phyloP scores from a whole-genome alignment of 2,329 filamentous ascomycete species.

The Eutypa lata region DNA sequence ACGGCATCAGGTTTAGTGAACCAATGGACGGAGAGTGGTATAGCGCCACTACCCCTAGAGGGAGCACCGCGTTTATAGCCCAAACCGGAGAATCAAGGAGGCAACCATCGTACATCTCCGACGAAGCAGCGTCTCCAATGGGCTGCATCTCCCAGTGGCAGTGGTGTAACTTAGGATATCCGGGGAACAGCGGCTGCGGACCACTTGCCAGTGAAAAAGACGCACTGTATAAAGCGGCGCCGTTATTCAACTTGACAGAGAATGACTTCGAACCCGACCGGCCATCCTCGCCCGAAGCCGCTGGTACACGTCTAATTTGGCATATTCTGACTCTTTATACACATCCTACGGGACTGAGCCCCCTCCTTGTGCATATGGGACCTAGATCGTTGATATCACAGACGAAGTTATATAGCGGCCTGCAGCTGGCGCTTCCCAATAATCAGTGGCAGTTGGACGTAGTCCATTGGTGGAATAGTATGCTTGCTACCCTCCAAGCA shows the following conservation, averaged over 20 bases:
- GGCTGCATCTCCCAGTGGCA: slow-evolving; percentile 11
- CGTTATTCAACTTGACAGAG: slow-evolving; percentile 10
- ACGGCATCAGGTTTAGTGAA: slow-evolving; percentile 7
- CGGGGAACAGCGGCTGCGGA: slow-evolving; percentile 7
- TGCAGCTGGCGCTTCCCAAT: slow-evolving; percentile 16
- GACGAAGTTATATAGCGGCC: background rate
- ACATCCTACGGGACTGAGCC: background rate
- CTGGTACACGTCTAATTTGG: slow-evolving; percentile 1
- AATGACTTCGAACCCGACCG: background rate
- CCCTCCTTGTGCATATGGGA: background rate
- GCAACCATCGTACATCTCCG: background rate
- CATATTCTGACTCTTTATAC: background rate
- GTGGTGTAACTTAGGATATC: slow-evolving; percentile 12
- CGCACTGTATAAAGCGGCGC: slow-evolving; percentile 4
- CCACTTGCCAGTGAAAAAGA: slow-evolving; percentile 6
- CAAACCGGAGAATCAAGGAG: background rate
- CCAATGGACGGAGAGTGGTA: slow-evolving; percentile 16
- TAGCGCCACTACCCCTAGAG: background rate
- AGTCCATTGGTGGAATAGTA: slow-evolving; percentile 3
- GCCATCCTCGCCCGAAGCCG: background rate
- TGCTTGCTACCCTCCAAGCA: slow-evolving; percentile 6
- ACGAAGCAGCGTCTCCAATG: slow-evolving; percentile 12
- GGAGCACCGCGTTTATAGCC: background rate
- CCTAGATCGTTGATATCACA: slow-evolving; percentile 3
- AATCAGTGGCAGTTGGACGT: slow-evolving; percentile 13